These are phyloP conservation scores for Sclerotiophoma versabilis DNA, from an alignment of 2,329 filamentous ascomycete species.

Conservation along the genomic window DNA sequence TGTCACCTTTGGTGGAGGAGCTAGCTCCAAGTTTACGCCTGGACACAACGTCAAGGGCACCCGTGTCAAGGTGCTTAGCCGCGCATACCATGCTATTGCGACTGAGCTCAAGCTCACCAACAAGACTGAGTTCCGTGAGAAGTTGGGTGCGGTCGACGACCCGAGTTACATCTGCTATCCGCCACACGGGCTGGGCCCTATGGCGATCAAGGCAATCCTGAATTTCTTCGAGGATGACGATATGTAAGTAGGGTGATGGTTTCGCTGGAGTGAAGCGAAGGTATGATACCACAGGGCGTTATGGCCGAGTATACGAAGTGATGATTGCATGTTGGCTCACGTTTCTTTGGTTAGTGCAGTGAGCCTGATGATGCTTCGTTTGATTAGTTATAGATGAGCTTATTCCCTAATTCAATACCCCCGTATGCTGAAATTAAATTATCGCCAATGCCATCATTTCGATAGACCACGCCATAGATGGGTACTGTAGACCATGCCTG, in stretches of 20 bases:
- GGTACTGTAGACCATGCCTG: too few species aligned
- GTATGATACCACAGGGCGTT: conserved; percentile 30
- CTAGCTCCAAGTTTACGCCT: conserved; percentile 74
- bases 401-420: conserved; percentile 19
- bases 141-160: conserved; percentile 85
- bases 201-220: conserved; percentile 83
- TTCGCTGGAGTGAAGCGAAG: conserved; percentile 11
- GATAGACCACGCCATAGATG: too few species aligned
- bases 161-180: conserved; percentile 91
- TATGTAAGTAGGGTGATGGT: conserved; percentile 28
- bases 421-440: neutral
- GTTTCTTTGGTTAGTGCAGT: neutral
- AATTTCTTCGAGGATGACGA: conserved; percentile 78
- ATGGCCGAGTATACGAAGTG: conserved; percentile 11
- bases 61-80: conserved; percentile 79
- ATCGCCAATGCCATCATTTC: neutral
- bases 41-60: conserved; percentile 83
- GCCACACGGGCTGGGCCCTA: conserved; percentile 80
- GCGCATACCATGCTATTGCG: conserved; percentile 81
- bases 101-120: conserved; percentile 81
- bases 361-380: conserved; percentile 8
- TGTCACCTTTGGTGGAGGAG: conserved; percentile 89
- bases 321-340: conserved; percentile 12
- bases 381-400: conserved; percentile 9
- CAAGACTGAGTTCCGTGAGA: conserved; percentile 89